Conservation (phyloP, 129 eudicot species). For the Arctium lappa region DNA sequence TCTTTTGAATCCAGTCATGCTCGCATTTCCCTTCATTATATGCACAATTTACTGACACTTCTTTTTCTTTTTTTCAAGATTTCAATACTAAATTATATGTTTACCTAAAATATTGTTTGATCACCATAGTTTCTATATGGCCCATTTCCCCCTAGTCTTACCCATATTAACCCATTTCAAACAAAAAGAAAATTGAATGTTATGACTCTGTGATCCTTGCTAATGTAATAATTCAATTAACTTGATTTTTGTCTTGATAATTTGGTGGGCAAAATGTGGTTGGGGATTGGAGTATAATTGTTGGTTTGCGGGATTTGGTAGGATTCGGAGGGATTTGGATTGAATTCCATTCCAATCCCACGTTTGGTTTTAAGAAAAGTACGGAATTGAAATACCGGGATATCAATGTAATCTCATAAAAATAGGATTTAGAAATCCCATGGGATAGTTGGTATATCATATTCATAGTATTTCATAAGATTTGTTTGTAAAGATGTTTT, state of each 20-base stretch:
- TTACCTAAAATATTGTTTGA: background rate
- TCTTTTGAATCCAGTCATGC: background rate
- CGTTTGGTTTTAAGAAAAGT: too few species aligned
- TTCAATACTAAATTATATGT: background rate
- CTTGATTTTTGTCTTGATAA: background rate
- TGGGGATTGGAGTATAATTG: background rate
- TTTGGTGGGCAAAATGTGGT: background rate
- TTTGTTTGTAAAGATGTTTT: too few species aligned
- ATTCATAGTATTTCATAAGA: too few species aligned
- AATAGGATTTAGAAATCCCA: too few species aligned
- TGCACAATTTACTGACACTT: background rate
- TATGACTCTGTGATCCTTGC: background rate
- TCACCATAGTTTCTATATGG: background rate
- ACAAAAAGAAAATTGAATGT: background rate
- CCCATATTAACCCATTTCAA: background rate
- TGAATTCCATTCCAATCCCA: too few species aligned
- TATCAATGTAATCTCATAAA: too few species aligned
- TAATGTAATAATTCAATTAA: background rate
- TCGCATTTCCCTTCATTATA: background rate
- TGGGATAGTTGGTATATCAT: too few species aligned
- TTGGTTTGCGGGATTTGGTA: too few species aligned
- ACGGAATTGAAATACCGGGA: too few species aligned
- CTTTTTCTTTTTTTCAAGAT: background rate
- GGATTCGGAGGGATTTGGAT: too few species aligned
- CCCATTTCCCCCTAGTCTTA: background rate